These are phyloP conservation scores for Tritrichomonas foetus DNA, from an alignment of 208 protist genomes.

Conservation along the genomic window DNA sequence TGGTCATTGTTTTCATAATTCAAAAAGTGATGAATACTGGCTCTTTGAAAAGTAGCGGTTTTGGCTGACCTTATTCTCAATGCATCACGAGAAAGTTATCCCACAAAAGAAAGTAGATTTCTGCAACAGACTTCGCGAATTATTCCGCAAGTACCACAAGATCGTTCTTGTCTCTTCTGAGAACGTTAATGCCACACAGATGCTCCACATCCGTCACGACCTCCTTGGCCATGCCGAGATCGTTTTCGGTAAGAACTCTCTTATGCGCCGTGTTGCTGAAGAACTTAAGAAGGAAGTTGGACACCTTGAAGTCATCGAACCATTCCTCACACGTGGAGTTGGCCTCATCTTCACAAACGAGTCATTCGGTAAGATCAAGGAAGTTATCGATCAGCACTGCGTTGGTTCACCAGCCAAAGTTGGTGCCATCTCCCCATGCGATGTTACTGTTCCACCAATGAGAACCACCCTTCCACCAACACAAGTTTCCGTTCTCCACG, in stretches of 20 bases:
- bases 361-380: background rate
- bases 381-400: background rate
- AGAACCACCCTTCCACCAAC: slow-evolving; percentile 93
- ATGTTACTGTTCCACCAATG: slow-evolving; percentile 85
- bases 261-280: background rate
- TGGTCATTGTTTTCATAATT: no score
- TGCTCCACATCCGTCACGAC: background rate
- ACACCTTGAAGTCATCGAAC: background rate
- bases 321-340: background rate
- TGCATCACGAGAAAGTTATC: background rate
- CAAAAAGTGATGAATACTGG: no score
- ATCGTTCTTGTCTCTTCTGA: background rate
- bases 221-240: background rate
- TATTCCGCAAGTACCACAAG: background rate
- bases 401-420: slow-evolving; percentile 69
- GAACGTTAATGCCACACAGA: background rate
- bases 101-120: background rate
- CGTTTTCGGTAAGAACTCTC: no score
- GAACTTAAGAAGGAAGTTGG: background rate
- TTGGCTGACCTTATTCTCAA: background rate
- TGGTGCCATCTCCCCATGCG: slow-evolving; percentile 82
- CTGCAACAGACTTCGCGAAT: background rate
- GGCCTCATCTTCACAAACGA: background rate
- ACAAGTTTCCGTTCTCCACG: slow-evolving; percentile 97
- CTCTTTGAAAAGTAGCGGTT: no score